Percentiles rank a stretch among this genome's conserved stretches.
Conservation (phyloP, 2,329 filamentous ascomycete species). For the Talaromyces amestolkiae region DNA sequence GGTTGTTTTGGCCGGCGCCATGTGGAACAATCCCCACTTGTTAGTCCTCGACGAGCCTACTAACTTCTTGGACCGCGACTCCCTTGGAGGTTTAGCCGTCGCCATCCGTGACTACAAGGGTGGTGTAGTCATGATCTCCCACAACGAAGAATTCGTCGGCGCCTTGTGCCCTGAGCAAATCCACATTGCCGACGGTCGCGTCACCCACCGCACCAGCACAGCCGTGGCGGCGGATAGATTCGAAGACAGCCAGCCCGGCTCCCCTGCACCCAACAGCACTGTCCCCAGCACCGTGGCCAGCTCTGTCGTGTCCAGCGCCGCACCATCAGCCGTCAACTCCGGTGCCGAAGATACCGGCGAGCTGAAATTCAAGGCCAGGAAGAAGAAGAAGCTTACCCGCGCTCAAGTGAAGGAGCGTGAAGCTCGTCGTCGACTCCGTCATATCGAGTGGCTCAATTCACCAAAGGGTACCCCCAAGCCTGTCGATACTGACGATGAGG, state of each 20-base stretch:
- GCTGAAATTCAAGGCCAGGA: conserved; percentile 85
- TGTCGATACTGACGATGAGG: conserved; percentile 74
- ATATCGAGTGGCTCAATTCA: conserved; percentile 76
- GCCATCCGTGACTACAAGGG: conserved; percentile 98
- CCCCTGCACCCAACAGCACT: conserved; percentile 14
- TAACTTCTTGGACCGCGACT: conserved; percentile 98
- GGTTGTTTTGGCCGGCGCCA: conserved; percentile 90
- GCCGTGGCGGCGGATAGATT: conserved; percentile 78
- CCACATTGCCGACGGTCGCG: conserved; percentile 84
- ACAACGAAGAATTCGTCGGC: conserved; percentile 98
- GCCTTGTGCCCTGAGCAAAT: conserved; percentile 95
- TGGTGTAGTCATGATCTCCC: conserved; percentile 98
- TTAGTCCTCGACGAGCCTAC: conserved; percentile 97
- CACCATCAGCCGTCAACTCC: conserved; percentile 62
- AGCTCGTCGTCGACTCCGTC: conserved; percentile 77
- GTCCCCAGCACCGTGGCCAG: conserved; percentile 52
- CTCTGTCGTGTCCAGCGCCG: conserved; percentile 60
- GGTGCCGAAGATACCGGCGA: conserved; percentile 76
- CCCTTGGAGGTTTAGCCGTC: conserved; percentile 91
- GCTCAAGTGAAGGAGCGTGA: conserved; percentile 94
- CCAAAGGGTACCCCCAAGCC: conserved; percentile 81
- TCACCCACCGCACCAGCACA: conserved; percentile 77
- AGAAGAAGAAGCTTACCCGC: conserved; percentile 99
- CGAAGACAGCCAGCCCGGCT: conserved; percentile 72
- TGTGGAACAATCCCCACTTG: conserved; percentile 99